A percentile compares a stretch with the other conserved stretches of the same genome.
phyloP scores from a whole-genome alignment of 768 basidiomycete genomes.

The Tulasnella sp. region DNA sequence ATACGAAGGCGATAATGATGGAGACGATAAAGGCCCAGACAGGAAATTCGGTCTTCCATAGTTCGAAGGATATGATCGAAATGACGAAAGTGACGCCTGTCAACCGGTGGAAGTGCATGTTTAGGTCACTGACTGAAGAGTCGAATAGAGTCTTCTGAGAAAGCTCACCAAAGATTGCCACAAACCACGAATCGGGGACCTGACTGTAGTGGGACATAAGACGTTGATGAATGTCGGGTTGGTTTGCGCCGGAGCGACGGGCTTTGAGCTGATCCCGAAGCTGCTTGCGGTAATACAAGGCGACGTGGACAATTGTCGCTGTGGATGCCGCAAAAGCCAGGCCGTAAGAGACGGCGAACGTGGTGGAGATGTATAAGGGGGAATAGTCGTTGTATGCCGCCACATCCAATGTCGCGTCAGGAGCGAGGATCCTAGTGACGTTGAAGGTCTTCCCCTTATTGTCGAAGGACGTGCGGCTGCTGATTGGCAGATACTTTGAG shows the following conservation, averaged over 20 bases:
- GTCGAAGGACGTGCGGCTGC: constrained; percentile 19
- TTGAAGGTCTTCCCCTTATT: constrained; percentile 33
- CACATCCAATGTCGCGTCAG: constrained; percentile 32
- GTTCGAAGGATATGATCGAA: constrained; percentile 3
- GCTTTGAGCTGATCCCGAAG: neutral
- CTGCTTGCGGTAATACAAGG: constrained; percentile 17
- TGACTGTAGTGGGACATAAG: neutral
- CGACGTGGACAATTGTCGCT: constrained; percentile 21
- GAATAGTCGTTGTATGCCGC: constrained; percentile 39
- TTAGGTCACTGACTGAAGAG: neutral
- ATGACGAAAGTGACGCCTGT: neutral
- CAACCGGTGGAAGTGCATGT: neutral
- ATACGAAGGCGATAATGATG: neutral
- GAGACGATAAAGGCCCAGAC: constrained; percentile 11
- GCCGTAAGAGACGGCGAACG: constrained; percentile 16
- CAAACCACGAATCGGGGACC: neutral
- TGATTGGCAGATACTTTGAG: neutral
- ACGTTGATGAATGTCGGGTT: neutral
- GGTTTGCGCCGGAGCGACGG: neutral
- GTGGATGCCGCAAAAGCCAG: constrained; percentile 23
- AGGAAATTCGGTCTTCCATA: constrained; percentile 12
- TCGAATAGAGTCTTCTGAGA: neutral
- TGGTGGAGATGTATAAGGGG: constrained; percentile 34
- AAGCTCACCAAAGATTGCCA: constrained; percentile 19
- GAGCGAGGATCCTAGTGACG: constrained; percentile 33